Conservation (phyloP, 331 rosid genomes). For the Pyrus hybrid region DNA sequence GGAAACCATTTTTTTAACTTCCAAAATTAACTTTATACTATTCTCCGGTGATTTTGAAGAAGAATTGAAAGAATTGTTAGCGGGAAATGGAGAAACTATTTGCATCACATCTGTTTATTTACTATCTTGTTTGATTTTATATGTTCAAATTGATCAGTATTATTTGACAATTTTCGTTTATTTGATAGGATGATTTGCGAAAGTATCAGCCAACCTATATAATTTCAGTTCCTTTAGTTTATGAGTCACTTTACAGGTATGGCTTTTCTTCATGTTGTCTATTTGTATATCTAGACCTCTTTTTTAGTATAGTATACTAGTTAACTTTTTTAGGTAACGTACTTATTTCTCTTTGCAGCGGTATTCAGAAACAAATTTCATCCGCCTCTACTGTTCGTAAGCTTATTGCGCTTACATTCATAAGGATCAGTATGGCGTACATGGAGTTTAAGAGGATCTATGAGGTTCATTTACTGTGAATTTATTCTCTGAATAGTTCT, state of each 20-base stretch:
- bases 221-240: conserved; percentile 87
- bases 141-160: background rate
- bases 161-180: background rate
- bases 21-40: background rate
- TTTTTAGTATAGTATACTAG: background rate
- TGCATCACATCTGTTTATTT: background rate
- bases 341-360: conserved; percentile 32
- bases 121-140: background rate
- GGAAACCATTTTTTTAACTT: background rate
- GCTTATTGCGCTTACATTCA: conserved; percentile 68
- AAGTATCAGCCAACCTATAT: conserved; percentile 62
- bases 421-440: conserved; percentile 67
- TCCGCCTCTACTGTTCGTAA: conserved; percentile 51
- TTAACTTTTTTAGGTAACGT: background rate
- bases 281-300: background rate
- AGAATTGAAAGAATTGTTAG: background rate
- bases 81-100: background rate
- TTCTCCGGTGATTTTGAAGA: background rate
- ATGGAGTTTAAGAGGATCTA: conserved; percentile 84
- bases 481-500: background rate
- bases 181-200: conserved; percentile 62
- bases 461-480: conserved; percentile 44
- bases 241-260: conserved; percentile 88
- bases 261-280: background rate
- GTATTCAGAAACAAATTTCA: conserved; percentile 82